phyloP scores from a whole-genome alignment of 257 asterid genomes.

The Fraxinus cuspidata region DNA sequence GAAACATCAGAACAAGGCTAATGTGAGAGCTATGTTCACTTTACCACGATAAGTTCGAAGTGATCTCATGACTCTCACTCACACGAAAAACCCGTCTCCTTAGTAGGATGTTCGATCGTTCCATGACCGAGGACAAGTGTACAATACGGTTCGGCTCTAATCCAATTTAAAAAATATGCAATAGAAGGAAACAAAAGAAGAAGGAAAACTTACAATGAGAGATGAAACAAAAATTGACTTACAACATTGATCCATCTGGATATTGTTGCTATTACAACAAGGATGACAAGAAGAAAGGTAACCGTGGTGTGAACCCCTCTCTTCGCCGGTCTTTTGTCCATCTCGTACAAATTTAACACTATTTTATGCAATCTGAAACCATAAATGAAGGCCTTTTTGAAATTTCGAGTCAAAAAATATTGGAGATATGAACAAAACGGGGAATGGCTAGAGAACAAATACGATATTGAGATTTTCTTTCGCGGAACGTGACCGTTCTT shows the following conservation, averaged over 20 bases:
- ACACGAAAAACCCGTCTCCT: no score
- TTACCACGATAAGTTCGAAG: no score
- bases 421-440: no score
- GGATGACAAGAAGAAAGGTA: constrained; percentile 36
- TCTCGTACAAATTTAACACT: constrained; percentile 3
- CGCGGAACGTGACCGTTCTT: no score
- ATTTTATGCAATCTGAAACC: background rate
- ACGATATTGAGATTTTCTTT: no score
- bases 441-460: no score
- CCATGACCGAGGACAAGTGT: no score
- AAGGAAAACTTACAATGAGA: background rate
- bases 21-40: no score
- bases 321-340: constrained; percentile 33
- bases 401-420: no score
- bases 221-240: constrained; percentile 23
- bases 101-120: no score
- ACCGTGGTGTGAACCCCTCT: constrained; percentile 37
- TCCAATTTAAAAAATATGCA: background rate
- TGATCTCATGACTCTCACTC: no score
- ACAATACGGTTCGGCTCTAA: background rate
- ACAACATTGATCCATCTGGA: constrained; percentile 69
- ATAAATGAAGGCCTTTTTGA: background rate
- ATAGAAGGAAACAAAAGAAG: background rate
- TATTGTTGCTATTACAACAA: constrained; percentile 38
- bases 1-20: background rate